These are phyloP conservation scores for Flagelloscypha sp. DNA, from an alignment of 768 basidiomycete species.

Conservation along the genomic window DNA sequence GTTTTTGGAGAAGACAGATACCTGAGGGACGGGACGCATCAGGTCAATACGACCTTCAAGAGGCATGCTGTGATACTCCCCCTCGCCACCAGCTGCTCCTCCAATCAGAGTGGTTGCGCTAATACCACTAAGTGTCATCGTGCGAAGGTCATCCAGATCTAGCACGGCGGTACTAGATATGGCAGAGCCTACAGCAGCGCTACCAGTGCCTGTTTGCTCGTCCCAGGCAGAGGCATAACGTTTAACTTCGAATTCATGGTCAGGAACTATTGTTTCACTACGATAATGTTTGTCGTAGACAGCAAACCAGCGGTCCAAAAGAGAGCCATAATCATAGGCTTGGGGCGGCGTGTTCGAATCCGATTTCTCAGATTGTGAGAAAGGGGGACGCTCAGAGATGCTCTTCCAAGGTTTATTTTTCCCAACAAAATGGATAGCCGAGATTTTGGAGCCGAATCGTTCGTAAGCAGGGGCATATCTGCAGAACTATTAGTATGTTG, in stretches of 20 bases:
- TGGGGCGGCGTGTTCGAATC: conserved; percentile 26
- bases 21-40: conserved; percentile 72
- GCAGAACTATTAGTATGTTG: conserved; percentile 18
- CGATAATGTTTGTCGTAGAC: conserved; percentile 88
- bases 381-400: conserved; percentile 60
- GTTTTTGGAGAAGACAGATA: too few species aligned
- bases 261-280: conserved; percentile 35
- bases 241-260: conserved; percentile 50
- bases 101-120: conserved; percentile 17
- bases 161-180: conserved; percentile 27
- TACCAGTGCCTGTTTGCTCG: conserved; percentile 18
- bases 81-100: conserved; percentile 35
- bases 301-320: conserved; percentile 85
- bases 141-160: conserved; percentile 57
- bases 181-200: conserved; percentile 13
- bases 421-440: conserved; percentile 90
- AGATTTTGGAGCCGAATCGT: conserved; percentile 83
- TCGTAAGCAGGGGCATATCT: conserved; percentile 97
- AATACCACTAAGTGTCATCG: conserved; percentile 53
- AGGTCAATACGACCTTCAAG: conserved; percentile 85
- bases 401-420: conserved; percentile 92
- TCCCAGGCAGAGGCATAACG: conserved; percentile 77
- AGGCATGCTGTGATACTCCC: conserved; percentile 74
- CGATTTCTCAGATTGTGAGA: conserved; percentile 27
- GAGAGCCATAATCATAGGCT: conserved; percentile 68